These are phyloP conservation scores for Neurospora sp. DNA, from an alignment of 495 filamentous ascomycete species.

Conservation along the genomic window DNA sequence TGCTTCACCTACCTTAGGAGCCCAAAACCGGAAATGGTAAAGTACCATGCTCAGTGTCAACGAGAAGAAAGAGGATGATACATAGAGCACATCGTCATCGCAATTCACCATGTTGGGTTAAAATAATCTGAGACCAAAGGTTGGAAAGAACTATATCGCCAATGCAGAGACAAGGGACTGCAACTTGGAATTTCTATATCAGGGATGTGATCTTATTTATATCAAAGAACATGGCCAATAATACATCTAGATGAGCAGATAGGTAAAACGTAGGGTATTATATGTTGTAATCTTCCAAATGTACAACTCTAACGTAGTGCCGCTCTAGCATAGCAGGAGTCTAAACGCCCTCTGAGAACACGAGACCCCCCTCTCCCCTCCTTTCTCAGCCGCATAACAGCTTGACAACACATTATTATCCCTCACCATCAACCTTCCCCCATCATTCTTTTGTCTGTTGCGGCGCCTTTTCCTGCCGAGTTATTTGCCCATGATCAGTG, in stretches of 20 bases:
- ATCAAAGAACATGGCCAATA: neutral
- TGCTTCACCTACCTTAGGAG: neutral
- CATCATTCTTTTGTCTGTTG: neutral
- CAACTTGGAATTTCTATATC: no score
- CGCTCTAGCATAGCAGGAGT: neutral
- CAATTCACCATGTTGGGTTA: neutral
- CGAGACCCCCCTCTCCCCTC: neutral
- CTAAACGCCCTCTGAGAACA: neutral
- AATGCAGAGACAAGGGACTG: neutral
- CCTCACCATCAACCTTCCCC: neutral
- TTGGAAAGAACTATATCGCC: neutral
- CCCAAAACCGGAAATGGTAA: neutral
- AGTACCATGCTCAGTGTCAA: constrained; percentile 8
- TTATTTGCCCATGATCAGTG: neutral
- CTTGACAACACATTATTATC: neutral
- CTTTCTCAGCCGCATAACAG: neutral
- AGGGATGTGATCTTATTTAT: neutral
- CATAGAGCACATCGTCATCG: no score
- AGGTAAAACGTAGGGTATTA: neutral
- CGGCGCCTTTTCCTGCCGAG: neutral
- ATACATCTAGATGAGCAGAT: neutral
- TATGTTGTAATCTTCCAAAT: neutral
- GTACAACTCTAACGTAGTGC: neutral
- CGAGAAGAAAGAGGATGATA: no score
- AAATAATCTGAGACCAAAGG: neutral